phyloP scores from a whole-genome alignment of 192 early-diverging fungal genomes.

The Geranomyces variabilis region DNA sequence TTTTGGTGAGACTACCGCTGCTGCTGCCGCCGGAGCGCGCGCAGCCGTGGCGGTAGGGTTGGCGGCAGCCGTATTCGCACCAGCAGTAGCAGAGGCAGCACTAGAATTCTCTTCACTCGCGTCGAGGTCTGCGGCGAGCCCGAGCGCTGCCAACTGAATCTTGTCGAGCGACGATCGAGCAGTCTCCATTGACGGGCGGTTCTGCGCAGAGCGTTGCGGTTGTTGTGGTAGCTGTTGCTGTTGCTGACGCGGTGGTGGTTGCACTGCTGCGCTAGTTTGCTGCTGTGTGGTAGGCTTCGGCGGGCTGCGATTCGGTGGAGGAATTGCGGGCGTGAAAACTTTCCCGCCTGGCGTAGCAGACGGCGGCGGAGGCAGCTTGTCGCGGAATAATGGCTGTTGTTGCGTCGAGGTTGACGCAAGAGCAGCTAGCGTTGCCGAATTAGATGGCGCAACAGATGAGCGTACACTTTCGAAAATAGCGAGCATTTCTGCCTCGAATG shows the following conservation, averaged over 20 bases:
- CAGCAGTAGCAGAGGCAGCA: not conserved
- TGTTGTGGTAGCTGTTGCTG: not conserved
- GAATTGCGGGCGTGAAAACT: constrained; percentile 19
- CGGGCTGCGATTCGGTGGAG: constrained; percentile 22
- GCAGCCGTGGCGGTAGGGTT: not conserved
- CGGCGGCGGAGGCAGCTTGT: not conserved
- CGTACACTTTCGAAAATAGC: constrained; percentile 28
- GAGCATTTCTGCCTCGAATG: constrained; percentile 32
- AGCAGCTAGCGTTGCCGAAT: not conserved
- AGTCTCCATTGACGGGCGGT: constrained; percentile 4
- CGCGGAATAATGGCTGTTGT: not conserved
- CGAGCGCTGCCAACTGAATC: not conserved
- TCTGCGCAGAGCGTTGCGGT: not conserved
- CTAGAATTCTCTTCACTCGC: not conserved
- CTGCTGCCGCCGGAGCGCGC: not conserved
- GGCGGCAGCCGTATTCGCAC: not conserved
- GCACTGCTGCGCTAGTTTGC: not conserved
- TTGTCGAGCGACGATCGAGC: constrained; percentile 6
- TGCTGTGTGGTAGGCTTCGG: not conserved
- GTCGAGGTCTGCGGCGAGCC: not conserved
- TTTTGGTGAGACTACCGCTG: no score
- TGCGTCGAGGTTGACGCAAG: not conserved
- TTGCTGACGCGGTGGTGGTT: not conserved
- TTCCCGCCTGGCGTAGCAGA: not conserved
- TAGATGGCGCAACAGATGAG: not conserved